Conservation (phyloP, 805 yeast species). For the Jamesozyma jinghongensis region DNA sequence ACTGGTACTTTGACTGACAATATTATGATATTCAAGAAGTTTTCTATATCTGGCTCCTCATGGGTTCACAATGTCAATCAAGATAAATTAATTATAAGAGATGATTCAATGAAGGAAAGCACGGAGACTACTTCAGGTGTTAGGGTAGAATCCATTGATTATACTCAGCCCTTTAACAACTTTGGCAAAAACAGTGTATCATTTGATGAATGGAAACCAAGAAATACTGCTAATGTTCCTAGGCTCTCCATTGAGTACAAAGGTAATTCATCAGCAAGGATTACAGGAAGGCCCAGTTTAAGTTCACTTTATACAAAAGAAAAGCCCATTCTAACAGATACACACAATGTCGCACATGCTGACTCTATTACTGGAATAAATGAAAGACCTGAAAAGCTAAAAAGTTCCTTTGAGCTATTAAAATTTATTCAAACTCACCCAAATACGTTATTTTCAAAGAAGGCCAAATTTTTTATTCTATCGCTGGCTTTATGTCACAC, state of each 20-base stretch:
- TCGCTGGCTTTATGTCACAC: slow-evolving; percentile 83
- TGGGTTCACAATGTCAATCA: slow-evolving; percentile 74
- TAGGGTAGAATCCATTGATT: slow-evolving; percentile 16
- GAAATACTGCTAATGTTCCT: background rate
- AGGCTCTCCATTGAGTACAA: slow-evolving; percentile 35
- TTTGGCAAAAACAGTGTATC: slow-evolving; percentile 1
- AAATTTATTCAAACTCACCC: slow-evolving; percentile 67
- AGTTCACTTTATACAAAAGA: slow-evolving; percentile 31
- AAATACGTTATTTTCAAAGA: slow-evolving; percentile 53
- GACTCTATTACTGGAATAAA: background rate
- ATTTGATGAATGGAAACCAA: too few relatives aligned
- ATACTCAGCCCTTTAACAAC: slow-evolving; percentile 10
- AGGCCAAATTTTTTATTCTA: slow-evolving; percentile 70
- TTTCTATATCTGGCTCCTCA: slow-evolving; percentile 78
- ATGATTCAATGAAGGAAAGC: slow-evolving; percentile 7
- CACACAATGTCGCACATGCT: too few relatives aligned
- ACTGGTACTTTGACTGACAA: slow-evolving; percentile 97
- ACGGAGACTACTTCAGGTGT: background rate
- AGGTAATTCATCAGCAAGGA: slow-evolving; percentile 33
- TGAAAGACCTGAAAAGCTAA: slow-evolving; percentile 25
- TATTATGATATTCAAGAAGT: slow-evolving; percentile 82
- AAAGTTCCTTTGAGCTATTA: slow-evolving; percentile 58
- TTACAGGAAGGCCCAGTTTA: slow-evolving; percentile 51
- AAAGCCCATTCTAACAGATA: background rate
- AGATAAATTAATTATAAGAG: slow-evolving; percentile 15